Evolutionary conservation across 2,329 filamentous ascomycete genomes (phyloP), one percentile per base, ranked within the genome.

Genomic region (Hypoxylon sp.): DNA sequence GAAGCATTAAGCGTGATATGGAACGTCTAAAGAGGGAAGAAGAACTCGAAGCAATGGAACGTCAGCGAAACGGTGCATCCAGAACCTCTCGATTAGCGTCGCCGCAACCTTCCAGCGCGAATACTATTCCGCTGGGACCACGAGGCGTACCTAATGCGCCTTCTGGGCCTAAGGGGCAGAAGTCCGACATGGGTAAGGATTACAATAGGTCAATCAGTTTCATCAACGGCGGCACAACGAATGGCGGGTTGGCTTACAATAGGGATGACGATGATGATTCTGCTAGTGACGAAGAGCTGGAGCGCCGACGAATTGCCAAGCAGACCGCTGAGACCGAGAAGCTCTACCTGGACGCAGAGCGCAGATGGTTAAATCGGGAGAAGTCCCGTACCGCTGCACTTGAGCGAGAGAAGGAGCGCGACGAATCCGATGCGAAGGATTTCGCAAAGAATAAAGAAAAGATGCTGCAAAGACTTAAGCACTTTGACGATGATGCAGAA

Each of bases 401-500:
- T 22, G 92, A 97, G 72, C 90, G 96, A 65, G 94, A 98, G 77
- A 90, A 89, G 73, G 91, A 91, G 29, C 90, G 94, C 10, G 93
- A 97, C 76, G 89, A 89, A 68, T 90, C 92, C 54, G 93, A 97
- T 72, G 87, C 88, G 3, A 88, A 88, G 24, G 89, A 89, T 17
- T 80, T 87, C 2, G 87, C 90, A 68, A 86, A 89, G 52, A 87
- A 88, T 57, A 88, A 86, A 65, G 88, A 91, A 31, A 88, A 90
- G 53, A 90, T 92, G 80, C 88, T 91, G 6, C 89, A 92, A 74
- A 88, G 91, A 63, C 85, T 97, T 11, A 84, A 84, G 76, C 89
- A 91, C n/a, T 98, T 94, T 88, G 91, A 98, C 73, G 96, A 99
- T 74, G 94, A 97, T 73, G 83, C 87, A n/a, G 94, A 98, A 81